phyloP scores from a whole-genome alignment of 305 asterid genomes.

The Solanum chacoense region DNA sequence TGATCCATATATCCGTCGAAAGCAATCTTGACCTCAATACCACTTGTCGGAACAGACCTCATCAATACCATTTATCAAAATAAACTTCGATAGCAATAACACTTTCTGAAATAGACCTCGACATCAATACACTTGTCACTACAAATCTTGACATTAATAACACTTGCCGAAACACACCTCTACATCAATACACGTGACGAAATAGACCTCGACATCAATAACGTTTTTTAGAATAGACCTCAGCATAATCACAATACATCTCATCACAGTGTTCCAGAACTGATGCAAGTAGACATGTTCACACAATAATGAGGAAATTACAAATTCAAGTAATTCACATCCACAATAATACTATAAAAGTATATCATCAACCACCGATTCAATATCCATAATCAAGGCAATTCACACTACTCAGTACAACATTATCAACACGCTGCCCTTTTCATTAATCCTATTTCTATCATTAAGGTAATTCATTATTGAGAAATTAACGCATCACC shows the following conservation, averaged over 20 bases:
- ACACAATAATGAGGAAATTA: not conserved
- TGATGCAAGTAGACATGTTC: not conserved
- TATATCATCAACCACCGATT: not conserved
- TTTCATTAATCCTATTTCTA: not conserved
- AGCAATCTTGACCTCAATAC: not conserved
- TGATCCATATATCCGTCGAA: not conserved
- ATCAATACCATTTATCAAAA: not conserved
- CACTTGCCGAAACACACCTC: not conserved
- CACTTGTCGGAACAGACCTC: not conserved
- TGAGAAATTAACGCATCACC: not conserved
- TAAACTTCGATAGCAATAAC: no score
- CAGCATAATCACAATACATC: no score
- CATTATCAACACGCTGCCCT: not conserved
- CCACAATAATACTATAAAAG: not conserved
- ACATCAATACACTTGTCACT: not conserved
- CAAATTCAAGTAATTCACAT: not conserved
- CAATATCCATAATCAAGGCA: not conserved
- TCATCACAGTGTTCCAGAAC: not conserved
- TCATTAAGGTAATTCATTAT: not conserved
- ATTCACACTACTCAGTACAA: not conserved
- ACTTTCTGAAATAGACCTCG: not conserved
- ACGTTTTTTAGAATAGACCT: no score
- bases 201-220: no score
- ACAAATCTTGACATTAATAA: no score
- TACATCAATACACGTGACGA: not conserved